phyloP scores from a whole-genome alignment of 75 land plant species.

The Larix kaempferi region DNA sequence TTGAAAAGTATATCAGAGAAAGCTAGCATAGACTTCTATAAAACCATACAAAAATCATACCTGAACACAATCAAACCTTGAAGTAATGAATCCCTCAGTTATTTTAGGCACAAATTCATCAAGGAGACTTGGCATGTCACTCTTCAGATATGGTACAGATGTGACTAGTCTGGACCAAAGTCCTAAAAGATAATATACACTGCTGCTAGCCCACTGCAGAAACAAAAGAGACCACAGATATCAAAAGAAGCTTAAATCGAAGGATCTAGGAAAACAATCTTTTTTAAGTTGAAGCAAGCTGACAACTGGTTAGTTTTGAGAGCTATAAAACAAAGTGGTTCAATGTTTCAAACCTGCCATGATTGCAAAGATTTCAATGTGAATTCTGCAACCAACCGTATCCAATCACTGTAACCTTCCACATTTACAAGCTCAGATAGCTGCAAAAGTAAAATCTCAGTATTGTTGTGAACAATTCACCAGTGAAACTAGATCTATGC shows the following conservation, averaged over 20 bases:
- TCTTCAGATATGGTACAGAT: constrained; percentile 90
- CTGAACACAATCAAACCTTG: constrained; percentile 90
- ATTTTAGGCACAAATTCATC: constrained; percentile 92
- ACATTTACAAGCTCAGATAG: constrained; percentile 81
- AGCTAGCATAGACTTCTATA: background rate
- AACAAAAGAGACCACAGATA: background rate
- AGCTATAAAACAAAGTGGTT: background rate
- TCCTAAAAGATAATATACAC: constrained; percentile 94
- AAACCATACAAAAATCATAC: constrained; percentile 18
- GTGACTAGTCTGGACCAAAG: constrained; percentile 94
- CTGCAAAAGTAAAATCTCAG: constrained; percentile 30
- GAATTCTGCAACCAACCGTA: constrained; percentile 87
- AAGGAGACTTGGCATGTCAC: constrained; percentile 79
- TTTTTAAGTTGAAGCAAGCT: background rate
- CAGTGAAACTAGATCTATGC: background rate
- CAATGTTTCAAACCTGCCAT: constrained; percentile 75
- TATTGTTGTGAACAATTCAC: background rate
- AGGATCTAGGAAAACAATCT: background rate
- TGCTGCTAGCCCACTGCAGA: constrained; percentile 92
- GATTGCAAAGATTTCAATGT: constrained; percentile 88
- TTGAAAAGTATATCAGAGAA: background rate
- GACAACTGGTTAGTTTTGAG: background rate
- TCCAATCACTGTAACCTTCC: constrained; percentile 93
- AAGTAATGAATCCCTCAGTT: constrained; percentile 84
- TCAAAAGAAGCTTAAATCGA: background rate